Conservation (phyloP, 2,329 filamentous ascomycete species). For the Trichoderma sp. region DNA sequence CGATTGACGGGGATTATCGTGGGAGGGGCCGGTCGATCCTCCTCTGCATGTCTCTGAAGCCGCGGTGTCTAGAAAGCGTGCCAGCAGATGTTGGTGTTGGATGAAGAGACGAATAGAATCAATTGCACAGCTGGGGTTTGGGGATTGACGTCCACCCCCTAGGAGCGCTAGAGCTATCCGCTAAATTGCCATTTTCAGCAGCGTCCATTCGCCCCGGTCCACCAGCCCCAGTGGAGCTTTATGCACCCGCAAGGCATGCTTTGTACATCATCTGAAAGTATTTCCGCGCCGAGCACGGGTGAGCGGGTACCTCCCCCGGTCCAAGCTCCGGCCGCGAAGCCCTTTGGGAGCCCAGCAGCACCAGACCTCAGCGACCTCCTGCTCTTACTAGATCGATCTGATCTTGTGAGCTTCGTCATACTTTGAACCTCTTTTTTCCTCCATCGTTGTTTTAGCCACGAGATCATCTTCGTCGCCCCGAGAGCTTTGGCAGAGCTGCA, state of each 20-base stretch:
- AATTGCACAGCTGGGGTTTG: background rate
- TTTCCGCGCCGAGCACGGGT: slow-evolving; percentile 17
- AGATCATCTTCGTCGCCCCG: background rate
- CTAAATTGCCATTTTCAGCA: slow-evolving; percentile 23
- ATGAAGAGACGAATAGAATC: background rate
- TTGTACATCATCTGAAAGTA: slow-evolving; percentile 21
- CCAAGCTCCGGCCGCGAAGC: slow-evolving; percentile 22
- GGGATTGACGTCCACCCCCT: slow-evolving; percentile 16
- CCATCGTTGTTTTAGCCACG: background rate
- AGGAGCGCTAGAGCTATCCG: slow-evolving; percentile 14
- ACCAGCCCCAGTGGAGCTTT: slow-evolving; percentile 16
- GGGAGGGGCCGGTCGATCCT: background rate
- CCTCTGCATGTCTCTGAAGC: slow-evolving; percentile 14
- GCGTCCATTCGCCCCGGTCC: slow-evolving; percentile 3
- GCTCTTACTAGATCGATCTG: slow-evolving; percentile 9
- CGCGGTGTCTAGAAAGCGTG: background rate
- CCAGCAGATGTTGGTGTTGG: background rate
- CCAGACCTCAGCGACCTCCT: background rate
- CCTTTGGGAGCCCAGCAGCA: slow-evolving; percentile 8
- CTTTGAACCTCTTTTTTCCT: background rate
- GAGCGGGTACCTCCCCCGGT: slow-evolving; percentile 18
- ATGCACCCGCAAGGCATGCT: slow-evolving; percentile 18
- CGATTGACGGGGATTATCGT: background rate
- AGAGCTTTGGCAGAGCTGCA: background rate
- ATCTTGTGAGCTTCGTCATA: slow-evolving; percentile 24